Evolutionary conservation across 768 basidiomycete genomes (phyloP).

Genomic region (Lactarius tabidus): DNA sequence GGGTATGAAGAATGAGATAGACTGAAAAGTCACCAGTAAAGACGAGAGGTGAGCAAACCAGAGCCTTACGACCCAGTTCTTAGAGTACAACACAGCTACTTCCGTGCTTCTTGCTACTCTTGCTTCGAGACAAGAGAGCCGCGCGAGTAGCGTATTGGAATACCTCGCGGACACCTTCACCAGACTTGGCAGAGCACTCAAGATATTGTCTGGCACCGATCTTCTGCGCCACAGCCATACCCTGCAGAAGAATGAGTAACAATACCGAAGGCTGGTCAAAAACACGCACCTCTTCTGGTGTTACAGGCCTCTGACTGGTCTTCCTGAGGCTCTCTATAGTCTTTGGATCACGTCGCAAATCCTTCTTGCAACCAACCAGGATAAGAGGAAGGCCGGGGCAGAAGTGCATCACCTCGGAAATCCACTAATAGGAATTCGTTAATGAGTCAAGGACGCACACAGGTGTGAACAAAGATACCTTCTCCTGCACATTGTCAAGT

Average conservation of each 20-base stretch:
- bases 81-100: constrained; percentile 46
- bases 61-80: constrained; percentile 24
- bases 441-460: background rate
- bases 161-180: constrained; percentile 96
- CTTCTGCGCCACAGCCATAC: constrained; percentile 92
- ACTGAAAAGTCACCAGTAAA: constrained; percentile 11
- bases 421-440: constrained; percentile 62
- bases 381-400: constrained; percentile 93
- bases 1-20: constrained; percentile 35
- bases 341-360: constrained; percentile 87
- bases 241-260: constrained; percentile 44
- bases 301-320: constrained; percentile 92
- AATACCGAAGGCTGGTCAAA: background rate
- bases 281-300: constrained; percentile 76
- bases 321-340: constrained; percentile 93
- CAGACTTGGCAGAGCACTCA: constrained; percentile 94
- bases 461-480: constrained; percentile 52
- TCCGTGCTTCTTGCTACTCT: constrained; percentile 40
- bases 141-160: constrained; percentile 97
- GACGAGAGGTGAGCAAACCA: constrained; percentile 12
- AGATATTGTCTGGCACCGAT: constrained; percentile 96
- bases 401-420: constrained; percentile 97
- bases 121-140: constrained; percentile 66
- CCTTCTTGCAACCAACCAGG: constrained; percentile 99
- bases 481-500: constrained; percentile 99